phyloP scores from a whole-genome alignment of 2,329 filamentous ascomycete species.

The Fusarium goolgardi region DNA sequence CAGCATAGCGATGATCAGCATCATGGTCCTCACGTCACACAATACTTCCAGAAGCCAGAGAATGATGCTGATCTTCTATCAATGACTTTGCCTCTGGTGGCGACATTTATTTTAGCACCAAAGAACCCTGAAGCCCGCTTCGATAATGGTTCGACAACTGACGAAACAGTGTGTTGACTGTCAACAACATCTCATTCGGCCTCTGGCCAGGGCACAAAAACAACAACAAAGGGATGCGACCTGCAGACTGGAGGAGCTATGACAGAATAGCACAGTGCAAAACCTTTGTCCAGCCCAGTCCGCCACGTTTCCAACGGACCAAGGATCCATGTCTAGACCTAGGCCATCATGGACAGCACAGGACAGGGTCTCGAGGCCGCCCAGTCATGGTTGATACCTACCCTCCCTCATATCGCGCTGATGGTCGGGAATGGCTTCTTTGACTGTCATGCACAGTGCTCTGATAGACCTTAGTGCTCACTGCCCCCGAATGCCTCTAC shows the following conservation, averaged over 20 bases:
- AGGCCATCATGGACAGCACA: conserved; percentile 28
- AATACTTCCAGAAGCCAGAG: conserved; percentile 31
- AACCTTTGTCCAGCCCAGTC: conserved; percentile 32
- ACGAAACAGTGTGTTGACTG: conserved; percentile 30
- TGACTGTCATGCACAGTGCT: conserved; percentile 36
- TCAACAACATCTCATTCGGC: conserved; percentile 33
- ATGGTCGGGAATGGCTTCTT: conserved; percentile 38
- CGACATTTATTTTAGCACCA: conserved; percentile 13
- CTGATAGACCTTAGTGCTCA: conserved; percentile 38
- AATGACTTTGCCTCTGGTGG: conserved; percentile 33
- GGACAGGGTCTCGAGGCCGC: conserved; percentile 35
- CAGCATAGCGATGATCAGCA: not conserved
- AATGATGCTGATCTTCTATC: conserved; percentile 21
- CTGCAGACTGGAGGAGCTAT: conserved; percentile 37
- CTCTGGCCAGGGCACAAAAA: conserved; percentile 29
- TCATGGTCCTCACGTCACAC: conserved; percentile 24
- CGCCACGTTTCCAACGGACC: conserved; percentile 46
- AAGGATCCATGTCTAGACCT: conserved; percentile 33
- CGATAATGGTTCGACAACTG: conserved; percentile 26
- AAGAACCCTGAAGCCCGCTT: conserved; percentile 16
- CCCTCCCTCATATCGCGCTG: conserved; percentile 39
- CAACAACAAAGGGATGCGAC: conserved; percentile 27
- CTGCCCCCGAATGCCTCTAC: conserved; percentile 31
- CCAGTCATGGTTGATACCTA: conserved; percentile 42
- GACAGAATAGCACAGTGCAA: conserved; percentile 41